These are phyloP conservation scores for Phaseolus lunatus DNA, from an alignment of 306 rosid genomes.

Conservation along the genomic window DNA sequence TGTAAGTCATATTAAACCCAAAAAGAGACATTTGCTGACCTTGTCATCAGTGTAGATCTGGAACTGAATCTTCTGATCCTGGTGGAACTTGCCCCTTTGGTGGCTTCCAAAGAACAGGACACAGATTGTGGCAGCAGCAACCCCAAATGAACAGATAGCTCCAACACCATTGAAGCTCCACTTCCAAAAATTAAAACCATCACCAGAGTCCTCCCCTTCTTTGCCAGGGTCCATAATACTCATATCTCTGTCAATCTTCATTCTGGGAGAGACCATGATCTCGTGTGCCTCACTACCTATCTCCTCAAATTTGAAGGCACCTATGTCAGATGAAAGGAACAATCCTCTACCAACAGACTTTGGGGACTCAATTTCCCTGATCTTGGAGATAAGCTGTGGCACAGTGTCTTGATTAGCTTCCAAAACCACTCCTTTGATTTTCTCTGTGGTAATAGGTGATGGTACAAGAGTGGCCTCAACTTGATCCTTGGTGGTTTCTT, in stretches of 20 bases:
- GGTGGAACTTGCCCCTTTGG: slow-evolving; percentile 52
- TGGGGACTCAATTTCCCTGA: slow-evolving; percentile 79
- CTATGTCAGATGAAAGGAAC: slow-evolving; percentile 52
- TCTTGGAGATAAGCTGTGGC: slow-evolving; percentile 66
- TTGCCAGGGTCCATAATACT: slow-evolving; percentile 33
- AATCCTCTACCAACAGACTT: slow-evolving; percentile 57
- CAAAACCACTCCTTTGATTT: slow-evolving; percentile 4
- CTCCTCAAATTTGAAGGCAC: slow-evolving; percentile 53
- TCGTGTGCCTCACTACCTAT: slow-evolving; percentile 53
- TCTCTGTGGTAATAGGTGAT: slow-evolving; percentile 28
- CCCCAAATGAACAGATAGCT: slow-evolving; percentile 86
- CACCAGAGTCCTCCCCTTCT: slow-evolving; percentile 37
- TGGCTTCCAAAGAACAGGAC: slow-evolving; percentile 65
- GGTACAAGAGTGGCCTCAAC: slow-evolving; percentile 30
- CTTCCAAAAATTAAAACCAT: slow-evolving; percentile 64
- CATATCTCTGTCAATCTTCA: slow-evolving; percentile 48
- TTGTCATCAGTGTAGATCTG: slow-evolving; percentile 74
- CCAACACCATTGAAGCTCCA: slow-evolving; percentile 81
- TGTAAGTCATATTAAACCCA: not conserved
- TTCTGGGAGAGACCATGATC: slow-evolving; percentile 57
- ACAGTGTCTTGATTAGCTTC: slow-evolving; percentile 57
- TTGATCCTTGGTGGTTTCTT: slow-evolving; percentile 35
- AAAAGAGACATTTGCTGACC: slow-evolving; percentile 52
- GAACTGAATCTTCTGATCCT: slow-evolving; percentile 61
- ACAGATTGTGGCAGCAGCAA: slow-evolving; percentile 88